Evolutionary conservation across 2,329 filamentous ascomycete species (phyloP).

Genomic region (Epichloe glyceriae): DNA sequence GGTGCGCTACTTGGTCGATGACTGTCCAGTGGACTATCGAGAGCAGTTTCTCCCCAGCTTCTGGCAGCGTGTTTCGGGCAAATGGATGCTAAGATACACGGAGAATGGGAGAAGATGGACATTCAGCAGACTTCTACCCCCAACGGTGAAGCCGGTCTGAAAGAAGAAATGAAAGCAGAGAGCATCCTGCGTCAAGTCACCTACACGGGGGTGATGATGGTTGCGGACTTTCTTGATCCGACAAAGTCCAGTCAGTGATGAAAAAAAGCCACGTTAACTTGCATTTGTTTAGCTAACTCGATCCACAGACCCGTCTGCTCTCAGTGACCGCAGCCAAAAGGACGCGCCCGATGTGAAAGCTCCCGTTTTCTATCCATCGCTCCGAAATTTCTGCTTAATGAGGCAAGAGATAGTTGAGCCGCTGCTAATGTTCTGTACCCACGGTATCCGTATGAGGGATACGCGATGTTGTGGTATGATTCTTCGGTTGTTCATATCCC

Average conservation of each 20-base stretch:
- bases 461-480: conserved; percentile 78
- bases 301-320: conserved; percentile 2
- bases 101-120: conserved; percentile 74
- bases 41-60: conserved; percentile 68
- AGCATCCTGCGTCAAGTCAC: conserved; percentile 89
- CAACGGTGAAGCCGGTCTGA: conserved; percentile 61
- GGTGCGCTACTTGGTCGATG: conserved; percentile 77
- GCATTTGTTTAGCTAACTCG: not conserved
- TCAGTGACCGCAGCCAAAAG: not conserved
- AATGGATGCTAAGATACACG: conserved; percentile 74
- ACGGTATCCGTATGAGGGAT: conserved; percentile 81
- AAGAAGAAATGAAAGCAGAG: conserved; percentile 96
- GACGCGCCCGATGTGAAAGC: not conserved
- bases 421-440: conserved; percentile 80
- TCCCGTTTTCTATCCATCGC: conserved; percentile 36
- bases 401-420: conserved; percentile 72
- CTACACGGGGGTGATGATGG: conserved; percentile 82
- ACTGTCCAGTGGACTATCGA: conserved; percentile 71
- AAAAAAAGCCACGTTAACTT: not conserved
- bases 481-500: conserved; percentile 71
- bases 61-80: conserved; percentile 71
- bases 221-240: conserved; percentile 78
- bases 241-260: conserved; percentile 43
- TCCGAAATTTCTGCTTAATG: conserved; percentile 73
- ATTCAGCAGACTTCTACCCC: conserved; percentile 46